Evolutionary conservation across 345 rosid genomes (phyloP), one percentile per base, ranked within the genome.

Genomic region (Hypericum perforatum): DNA sequence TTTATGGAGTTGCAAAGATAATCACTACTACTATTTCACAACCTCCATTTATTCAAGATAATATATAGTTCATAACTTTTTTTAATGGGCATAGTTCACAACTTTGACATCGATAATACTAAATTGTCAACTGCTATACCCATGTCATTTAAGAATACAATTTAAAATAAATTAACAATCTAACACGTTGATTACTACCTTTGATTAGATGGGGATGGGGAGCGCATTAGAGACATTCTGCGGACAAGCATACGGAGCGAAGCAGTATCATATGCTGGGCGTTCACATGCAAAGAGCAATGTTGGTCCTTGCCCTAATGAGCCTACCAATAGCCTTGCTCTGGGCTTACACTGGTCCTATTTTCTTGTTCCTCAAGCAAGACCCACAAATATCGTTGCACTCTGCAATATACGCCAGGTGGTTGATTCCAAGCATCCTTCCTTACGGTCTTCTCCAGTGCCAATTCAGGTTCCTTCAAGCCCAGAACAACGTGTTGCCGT

Each of bases 141-240:
- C n/a, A n/a, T n/a, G n/a, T n/a, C n/a, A n/a, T n/a, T n/a, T n/a
- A n/a, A n/a, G n/a, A n/a, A n/a, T n/a, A n/a, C n/a, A n/a, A n/a
- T n/a, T n/a, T n/a, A n/a, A n/a, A n/a, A n/a, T n/a, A n/a, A n/a
- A n/a, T n/a, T n/a, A n/a, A n/a, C n/a, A n/a, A n/a, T n/a, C n/a
- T n/a, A n/a, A n/a, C n/a, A n/a, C n/a, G n/a, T n/a, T n/a, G n/a
- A n/a, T n/a, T n/a, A n/a, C n/a, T 32, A 6, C 5, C 39, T 32
- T 50, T 52, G 63, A 57, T 7, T 9, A 73, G 77, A 61, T 68
- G 49, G 77, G 77, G 41, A 64, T 73, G 77, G 73, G 68, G 51
- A 32, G 73, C 53, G 76, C 76, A 40, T 48, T 63, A 42, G 76
- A 67, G 51, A 72, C 76, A 16, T 49, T 67, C 2, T 67, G 67